A percentile compares a stretch with the other conserved stretches of the same genome.
Evolutionary conservation across 805 yeast species (phyloP).

Genomic region (Saccharomycopsis sp.): DNA sequence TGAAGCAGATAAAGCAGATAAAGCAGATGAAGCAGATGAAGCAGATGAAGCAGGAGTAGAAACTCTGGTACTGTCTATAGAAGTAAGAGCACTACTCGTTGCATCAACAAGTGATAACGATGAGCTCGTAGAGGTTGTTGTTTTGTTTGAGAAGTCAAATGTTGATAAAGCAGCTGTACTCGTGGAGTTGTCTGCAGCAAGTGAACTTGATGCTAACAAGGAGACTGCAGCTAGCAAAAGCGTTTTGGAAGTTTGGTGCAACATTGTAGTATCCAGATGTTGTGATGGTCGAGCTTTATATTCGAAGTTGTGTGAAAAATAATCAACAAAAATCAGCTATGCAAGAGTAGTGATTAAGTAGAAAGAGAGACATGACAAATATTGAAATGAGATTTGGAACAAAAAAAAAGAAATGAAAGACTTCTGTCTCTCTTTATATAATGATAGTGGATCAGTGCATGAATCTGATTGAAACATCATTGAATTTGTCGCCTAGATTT

Average conservation of each 20-base stretch:
- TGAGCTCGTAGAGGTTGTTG: neutral
- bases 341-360: neutral
- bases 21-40: neutral
- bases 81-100: neutral
- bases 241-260: neutral
- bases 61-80: neutral
- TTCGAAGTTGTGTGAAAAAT: neutral
- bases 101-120: neutral
- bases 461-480: neutral
- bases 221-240: neutral
- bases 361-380: too few relatives aligned
- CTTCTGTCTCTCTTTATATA: neutral
- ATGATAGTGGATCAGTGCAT: neutral
- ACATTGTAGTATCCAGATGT: neutral
- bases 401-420: neutral
- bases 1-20: neutral
- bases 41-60: neutral
- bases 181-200: neutral
- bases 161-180: neutral
- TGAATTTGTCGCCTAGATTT: neutral
- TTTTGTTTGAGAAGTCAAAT: neutral
- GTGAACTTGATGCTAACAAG: constrained; percentile 2
- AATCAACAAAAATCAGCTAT: neutral
- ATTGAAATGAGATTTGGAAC: neutral
- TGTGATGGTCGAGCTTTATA: neutral